Base-by-base conservation (phyloP, 2,329 filamentous ascomycete species). In the Penicillium digitatum region DNA sequence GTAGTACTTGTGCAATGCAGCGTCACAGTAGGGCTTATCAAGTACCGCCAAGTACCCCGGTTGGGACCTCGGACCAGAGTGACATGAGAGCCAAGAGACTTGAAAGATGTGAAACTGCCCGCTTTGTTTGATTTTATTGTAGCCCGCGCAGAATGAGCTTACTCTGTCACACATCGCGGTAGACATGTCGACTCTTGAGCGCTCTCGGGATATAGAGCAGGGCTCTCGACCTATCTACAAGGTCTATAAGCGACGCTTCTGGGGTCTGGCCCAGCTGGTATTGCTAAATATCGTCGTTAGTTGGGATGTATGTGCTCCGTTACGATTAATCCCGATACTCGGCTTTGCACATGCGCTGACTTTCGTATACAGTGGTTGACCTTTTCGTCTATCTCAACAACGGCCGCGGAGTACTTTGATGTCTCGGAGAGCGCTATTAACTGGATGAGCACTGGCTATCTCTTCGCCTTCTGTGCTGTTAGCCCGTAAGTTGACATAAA, bases 231-330 rank as follows among this genome's bases (percentile, higher is more conserved):
- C 62, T 31, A 63, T 62, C 52, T 83, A 79, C 65, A 78, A 73
- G 59, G 82, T 88, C 22, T 97, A 97, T 71, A 93, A 88, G 75
- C 83, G 90, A 67, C 83, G 94, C 42, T 99, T 90, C 86, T 89
- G 96, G 71, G 94, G 94, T 0, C 78, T 99, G 48, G 76, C 83
- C 22, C 89, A 96, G 73, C 76, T 97, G 68, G 87, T 91, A 7
- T 74, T 97, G 66, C 79, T 97, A 74, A 99, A 97, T 71, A 87
- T 96, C 53, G 84, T 97, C 57, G 87, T 96, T 39, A 95, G 89
- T 68, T 97, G 93, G 93, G 90, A 95, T 82, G 90, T 94, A 81
- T 80, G 90, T 57, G 31, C 32, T 34, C 11, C 16, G 14, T 31
- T 38, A 8, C 24, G 14, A n/a, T 26, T 6, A 56, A 31, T 47